Base-by-base conservation (phyloP, 2,329 filamentous ascomycete species). In the Ophiocordyceps unilateralis region DNA sequence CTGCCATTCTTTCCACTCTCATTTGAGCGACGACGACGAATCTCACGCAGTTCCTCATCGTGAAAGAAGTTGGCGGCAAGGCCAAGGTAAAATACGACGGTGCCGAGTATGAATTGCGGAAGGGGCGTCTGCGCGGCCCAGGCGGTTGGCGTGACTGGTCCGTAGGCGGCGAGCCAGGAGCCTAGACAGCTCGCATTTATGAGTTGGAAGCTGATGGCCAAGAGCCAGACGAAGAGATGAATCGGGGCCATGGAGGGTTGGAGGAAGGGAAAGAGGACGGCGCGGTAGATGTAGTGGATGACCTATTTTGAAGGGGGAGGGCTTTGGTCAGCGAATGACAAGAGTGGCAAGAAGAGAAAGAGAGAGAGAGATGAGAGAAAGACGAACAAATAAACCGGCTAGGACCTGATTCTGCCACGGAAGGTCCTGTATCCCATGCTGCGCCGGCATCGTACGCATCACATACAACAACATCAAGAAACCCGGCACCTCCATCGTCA, bases 211-310 rank as follows among this genome's bases (percentile, higher is more conserved):
- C 55, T 34, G 34, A 81, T 48, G 5, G 80, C 91, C 20, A 67
- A 61, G 41, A 65, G 9, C 66, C 80, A 81, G 49, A 95, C 72
- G 23, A 76, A 43, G 2, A 74, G 56, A 60, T 93, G 83, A 50
- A 94, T 83, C 9, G 89, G 89, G 5, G 87, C 86, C 82, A 98
- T 95, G 66, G 80, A 87, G 0, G 89, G 89, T 48, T 89, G 85
- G 49, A 89, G 69, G 45, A 93, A 65, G 2, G 91, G 89, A 44
- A 78, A 82, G 47, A 93, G 63, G 44, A 96, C 61, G 10, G 91
- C 88, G 48, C 91, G 85, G 69, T 98, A 93, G 56, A 77, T 51
- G 68, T 98, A 98, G 65, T 98, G 91, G 44, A 89, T 75, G 28
- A 83, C 69, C 68, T 83, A 45, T 19, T 7, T 21, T 8, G n/a